A percentile compares a stretch with the other conserved stretches of the same genome.
Evolutionary conservation across 208 protist species (phyloP).

Genomic region (Wallacemonas sp.): DNA sequence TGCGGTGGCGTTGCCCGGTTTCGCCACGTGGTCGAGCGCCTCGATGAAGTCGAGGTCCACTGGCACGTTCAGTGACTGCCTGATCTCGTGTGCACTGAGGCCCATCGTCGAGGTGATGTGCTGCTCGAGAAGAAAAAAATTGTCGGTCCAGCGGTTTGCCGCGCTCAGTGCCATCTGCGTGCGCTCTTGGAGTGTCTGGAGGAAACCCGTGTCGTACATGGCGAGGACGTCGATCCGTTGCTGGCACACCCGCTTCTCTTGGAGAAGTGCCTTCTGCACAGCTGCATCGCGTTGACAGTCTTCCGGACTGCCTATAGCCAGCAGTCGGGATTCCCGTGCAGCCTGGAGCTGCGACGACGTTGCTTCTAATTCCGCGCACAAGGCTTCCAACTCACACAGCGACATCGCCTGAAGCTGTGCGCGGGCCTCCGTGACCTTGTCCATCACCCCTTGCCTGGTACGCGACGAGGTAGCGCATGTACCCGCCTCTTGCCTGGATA

Average conservation of each 20-base stretch:
- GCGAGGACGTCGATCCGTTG: slow-evolving; percentile 16
- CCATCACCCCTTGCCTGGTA: neutral
- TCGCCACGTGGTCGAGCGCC: neutral
- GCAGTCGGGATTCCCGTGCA: neutral
- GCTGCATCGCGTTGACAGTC: slow-evolving; percentile 9
- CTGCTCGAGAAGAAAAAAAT: slow-evolving; percentile 66
- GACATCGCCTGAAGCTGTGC: neutral
- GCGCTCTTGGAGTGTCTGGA: slow-evolving; percentile 20
- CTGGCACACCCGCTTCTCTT: slow-evolving; percentile 6
- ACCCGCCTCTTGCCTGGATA: no score
- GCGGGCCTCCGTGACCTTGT: neutral
- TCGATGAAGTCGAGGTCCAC: slow-evolving; percentile 52
- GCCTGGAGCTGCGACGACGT: neutral
- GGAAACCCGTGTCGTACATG: slow-evolving; percentile 27
- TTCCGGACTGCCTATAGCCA: slow-evolving; percentile 16
- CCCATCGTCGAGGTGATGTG: slow-evolving; percentile 35
- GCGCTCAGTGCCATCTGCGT: slow-evolving; percentile 38
- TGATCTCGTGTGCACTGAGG: slow-evolving; percentile 31
- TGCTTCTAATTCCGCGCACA: neutral
- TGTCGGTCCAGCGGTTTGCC: slow-evolving; percentile 85
- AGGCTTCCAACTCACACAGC: neutral
- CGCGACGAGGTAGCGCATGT: no score
- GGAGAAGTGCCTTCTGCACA: slow-evolving; percentile 8
- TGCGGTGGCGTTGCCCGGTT: no score
- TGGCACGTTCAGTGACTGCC: slow-evolving; percentile 40